Percentiles rank a stretch among this genome's conserved stretches.
These are phyloP conservation scores for Xylariaceae sp. DNA, from an alignment of 2,329 filamentous ascomycete species.

Conservation along the genomic window DNA sequence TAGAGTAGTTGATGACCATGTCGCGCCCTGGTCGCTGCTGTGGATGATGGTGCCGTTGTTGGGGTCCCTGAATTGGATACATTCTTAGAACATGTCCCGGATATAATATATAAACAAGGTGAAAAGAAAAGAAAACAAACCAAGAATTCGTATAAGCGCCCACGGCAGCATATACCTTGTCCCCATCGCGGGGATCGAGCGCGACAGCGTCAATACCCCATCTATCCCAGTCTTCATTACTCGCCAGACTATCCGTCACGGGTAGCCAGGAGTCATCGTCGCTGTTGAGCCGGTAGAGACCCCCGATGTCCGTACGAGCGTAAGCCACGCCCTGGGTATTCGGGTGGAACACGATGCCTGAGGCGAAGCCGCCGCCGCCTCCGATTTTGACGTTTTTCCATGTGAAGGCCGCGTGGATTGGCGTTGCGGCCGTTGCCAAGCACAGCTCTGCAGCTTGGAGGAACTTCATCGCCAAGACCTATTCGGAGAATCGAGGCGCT, in stretches of 20 bases:
- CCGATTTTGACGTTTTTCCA: conserved; percentile 49
- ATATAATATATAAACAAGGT: background rate
- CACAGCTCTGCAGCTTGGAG: conserved; percentile 19
- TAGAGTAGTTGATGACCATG: conserved; percentile 45
- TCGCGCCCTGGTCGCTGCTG: conserved; percentile 48
- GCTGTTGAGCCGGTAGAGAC: conserved; percentile 48
- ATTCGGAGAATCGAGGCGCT: conserved; percentile 8
- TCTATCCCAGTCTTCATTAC: conserved; percentile 43
- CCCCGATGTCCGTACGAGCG: conserved; percentile 53
- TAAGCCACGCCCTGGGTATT: conserved; percentile 46
- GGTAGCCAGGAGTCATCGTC: conserved; percentile 53
- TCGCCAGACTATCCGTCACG: conserved; percentile 43
- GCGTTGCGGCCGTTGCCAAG: conserved; percentile 12
- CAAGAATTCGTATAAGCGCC: conserved; percentile 56
- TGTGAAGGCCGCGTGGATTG: conserved; percentile 33
- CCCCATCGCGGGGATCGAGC: conserved; percentile 47
- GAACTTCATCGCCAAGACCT: conserved; percentile 24
- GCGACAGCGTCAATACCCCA: conserved; percentile 55
- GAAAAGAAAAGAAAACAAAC: conserved; percentile 25
- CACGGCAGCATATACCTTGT: conserved; percentile 48
- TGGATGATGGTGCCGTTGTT: conserved; percentile 49
- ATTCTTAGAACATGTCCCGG: background rate
- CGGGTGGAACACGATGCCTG: conserved; percentile 53
- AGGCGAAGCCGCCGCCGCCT: conserved; percentile 52
- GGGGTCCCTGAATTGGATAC: conserved; percentile 38